Base-by-base conservation (phyloP, 805 yeast genomes). In the Zygoascus ofunaensis region DNA sequence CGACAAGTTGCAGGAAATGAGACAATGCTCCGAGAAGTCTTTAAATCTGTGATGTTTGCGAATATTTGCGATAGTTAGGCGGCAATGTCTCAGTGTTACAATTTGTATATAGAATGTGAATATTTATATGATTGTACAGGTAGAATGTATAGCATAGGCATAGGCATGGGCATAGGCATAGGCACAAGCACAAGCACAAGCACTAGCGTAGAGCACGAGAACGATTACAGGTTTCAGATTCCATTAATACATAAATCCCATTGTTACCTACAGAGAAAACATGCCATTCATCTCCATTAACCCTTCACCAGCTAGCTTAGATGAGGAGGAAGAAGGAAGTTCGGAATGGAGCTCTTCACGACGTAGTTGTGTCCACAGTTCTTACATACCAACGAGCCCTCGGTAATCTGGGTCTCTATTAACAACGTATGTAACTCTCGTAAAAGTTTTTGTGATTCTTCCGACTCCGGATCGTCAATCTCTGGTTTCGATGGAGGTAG, bases 301-400 rank as follows among this genome's bases (percentile, higher is more conserved):
- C n/a, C n/a, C n/a, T n/a, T n/a, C n/a, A n/a, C n/a, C n/a, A 26
- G 12, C n/a, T 49, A 47, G 3, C 89, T 94, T 54, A 92, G 70
- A 60, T 92, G 97, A 4, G 97, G 97, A 26, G 98, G 97, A 30
- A 92, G 73, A 44, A 92, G 67, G 64, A 92, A 82, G 70, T 90
- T 90, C 30, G 99, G 96, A 55, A 92, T 87, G 42, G 92, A 79
- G 69, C 87, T 89, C 65, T 89, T 90, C 67, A 92, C 83, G 67
- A 82, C 77, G 65, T 89, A 92, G 5, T 83, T 70, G 63, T 90
- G 97, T 1, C 77, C 80, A 61, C 99, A 92, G 64, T 81, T 81
- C 19, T 73, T 70, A 61, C 99, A 92, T 10, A 70, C 70, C 97
- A 92, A 87, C 55, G 80, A 79, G 2, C 98, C 99, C 55, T 89